Base-by-base conservation (phyloP, 148 eudicot genomes). In the Camellia lanceoleosa region DNA sequence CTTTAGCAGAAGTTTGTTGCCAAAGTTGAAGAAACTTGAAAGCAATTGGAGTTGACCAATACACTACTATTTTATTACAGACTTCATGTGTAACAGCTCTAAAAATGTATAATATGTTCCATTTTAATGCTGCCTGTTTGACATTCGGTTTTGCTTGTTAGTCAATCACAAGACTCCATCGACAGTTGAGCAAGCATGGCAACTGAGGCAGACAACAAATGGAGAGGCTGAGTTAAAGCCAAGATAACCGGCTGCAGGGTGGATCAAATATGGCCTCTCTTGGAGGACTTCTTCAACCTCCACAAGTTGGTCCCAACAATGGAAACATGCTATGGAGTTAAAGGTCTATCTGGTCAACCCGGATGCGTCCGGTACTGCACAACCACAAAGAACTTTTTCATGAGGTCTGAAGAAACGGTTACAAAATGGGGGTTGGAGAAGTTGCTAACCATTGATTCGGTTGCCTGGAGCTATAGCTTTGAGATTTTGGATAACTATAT, bases 261-360 rank as follows among this genome's bases (percentile, higher is more conserved):
- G 23, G 41, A 65, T 43, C 60, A 65, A 65, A 30, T 65, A 65
- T 65, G 43, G 42, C 68, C 68, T 65, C 68, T 65, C 42, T 5
- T 65, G 43, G 68, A 19, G 68, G 68, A 65, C 43, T 65, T 65
- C 68, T 65, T 65, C 68, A 20, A 30, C 68, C 14, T 65, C 42
- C 68, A 65, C 43, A 65, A 65, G 14, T 65, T 42, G 44, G 5
- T 5, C 42, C 43, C 68, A 65, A 5, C 13, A 7, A 1, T 5
- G 23, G 68, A 65, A 18, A 30, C 68, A 23, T 65, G 43, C 42
- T 65, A 65, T 65, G 44, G 68, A 65, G 68, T 65, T 8, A 43
- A 65, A 65, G 43, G 68, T 43, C 23, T 43, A 3, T 65, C 68
- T 0, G 68, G 68, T 10, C 43, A 20, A 30, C 68, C 43, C 1